Evolutionary conservation across 164 flowering plant genomes (phyloP).

Genomic region (Vitis amurensis): DNA sequence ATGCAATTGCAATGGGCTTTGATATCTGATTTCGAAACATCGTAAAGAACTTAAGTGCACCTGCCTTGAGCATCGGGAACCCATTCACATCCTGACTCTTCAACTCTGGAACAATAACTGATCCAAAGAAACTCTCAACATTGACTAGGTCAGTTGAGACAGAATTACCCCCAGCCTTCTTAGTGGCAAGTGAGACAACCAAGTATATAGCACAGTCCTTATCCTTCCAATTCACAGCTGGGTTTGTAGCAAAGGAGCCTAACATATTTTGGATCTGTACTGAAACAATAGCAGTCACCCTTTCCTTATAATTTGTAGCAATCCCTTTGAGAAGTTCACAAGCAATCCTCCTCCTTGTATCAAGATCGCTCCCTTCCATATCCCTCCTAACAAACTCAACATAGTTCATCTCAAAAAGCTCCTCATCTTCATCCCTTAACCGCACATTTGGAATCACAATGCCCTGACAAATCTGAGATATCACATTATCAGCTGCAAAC

Average conservation of each 20-base stretch:
- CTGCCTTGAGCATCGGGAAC: constrained; percentile 88
- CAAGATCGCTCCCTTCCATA: constrained; percentile 94
- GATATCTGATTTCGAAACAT: constrained; percentile 70
- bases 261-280: constrained; percentile 63
- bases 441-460: constrained; percentile 89
- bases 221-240: constrained; percentile 80
- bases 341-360: constrained; percentile 91
- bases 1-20: constrained; percentile 49
- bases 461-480: constrained; percentile 69
- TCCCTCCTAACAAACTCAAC: constrained; percentile 89
- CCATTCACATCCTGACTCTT: constrained; percentile 67
- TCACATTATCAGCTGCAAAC: constrained; percentile 55
- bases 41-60: constrained; percentile 86
- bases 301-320: constrained; percentile 65
- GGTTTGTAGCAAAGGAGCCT: constrained; percentile 56
- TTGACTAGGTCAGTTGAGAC: constrained; percentile 79
- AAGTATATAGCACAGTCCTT: constrained; percentile 97
- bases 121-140: constrained; percentile 65
- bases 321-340: constrained; percentile 95
- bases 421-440: constrained; percentile 91
- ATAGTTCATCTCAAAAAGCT: constrained; percentile 87
- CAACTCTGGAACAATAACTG: constrained; percentile 81
- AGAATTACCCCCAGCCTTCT: constrained; percentile 65
- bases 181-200: constrained; percentile 79
- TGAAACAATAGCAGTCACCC: constrained; percentile 61